Base-by-base conservation (phyloP, 2,329 filamentous ascomycete genomes). In the Fusarium goolgardi region DNA sequence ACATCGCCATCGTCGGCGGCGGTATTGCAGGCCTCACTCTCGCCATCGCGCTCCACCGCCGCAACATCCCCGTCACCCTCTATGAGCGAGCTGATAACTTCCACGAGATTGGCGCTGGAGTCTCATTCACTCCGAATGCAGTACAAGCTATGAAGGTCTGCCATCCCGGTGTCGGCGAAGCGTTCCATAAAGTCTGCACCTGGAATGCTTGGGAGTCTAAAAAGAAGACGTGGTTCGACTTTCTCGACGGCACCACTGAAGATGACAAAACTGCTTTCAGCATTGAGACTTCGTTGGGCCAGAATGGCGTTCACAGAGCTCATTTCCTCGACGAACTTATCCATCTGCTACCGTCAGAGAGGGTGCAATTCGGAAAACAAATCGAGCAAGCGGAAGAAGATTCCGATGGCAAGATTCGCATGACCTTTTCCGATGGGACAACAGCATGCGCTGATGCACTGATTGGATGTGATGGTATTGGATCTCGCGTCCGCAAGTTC, bases 381-480 rank as follows among this genome's bases (percentile, higher is more conserved):
- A 65, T 81, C 13, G 66, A 76, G 49, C 25, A 79, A 60, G 73
- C 76, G 73, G 59, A 75, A 69, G 61, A 74, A 13, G 63, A 69
- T 5, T 13, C 53, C 3, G 52, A 46, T 11, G 72, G 71, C 4
- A 73, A 73, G 35, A 59, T 77, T 5, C 54, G 63, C 3, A 68
- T 82, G 45, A 68, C 31, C n/a, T 83, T 83, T 52, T 63, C 73
- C 0, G 82, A 83, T 39, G 81, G 81, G 1, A 78, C 78, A 0
- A 77, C 74, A 1, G 79, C 77, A 4, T 65, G 73, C 10, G 78
- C 81, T 6, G 78, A 81, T 27, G 79, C 75, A 0, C 55, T 89
- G 0, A 78, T 91, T 45, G 88, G 86, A 0, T 89, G 87, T 66
- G 89, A 91, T 73, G 89, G 89, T 0, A 89, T 91, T 71, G 90